Evolutionary conservation across 2,329 filamentous ascomycete genomes (phyloP).

Genomic region (Diaporthe sp.): DNA sequence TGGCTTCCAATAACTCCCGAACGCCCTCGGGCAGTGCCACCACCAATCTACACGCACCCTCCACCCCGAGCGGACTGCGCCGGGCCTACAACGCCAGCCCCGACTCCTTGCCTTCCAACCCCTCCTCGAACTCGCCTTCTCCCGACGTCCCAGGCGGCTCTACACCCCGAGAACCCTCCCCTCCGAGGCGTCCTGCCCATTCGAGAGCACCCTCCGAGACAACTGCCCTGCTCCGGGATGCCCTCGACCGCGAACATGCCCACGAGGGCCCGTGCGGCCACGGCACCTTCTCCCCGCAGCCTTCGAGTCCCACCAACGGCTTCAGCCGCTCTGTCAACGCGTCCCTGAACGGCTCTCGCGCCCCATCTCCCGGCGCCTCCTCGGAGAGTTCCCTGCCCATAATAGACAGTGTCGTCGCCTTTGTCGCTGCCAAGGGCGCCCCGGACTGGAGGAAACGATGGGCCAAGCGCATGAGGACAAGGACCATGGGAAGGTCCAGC

Average conservation of each 20-base stretch:
- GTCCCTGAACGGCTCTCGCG: slow-evolving; percentile 46
- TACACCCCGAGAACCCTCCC: not conserved
- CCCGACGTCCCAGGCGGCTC: not conserved
- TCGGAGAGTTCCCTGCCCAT: slow-evolving; percentile 42
- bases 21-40: slow-evolving; percentile 18
- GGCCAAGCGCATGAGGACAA: slow-evolving; percentile 64
- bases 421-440: slow-evolving; percentile 51
- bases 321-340: slow-evolving; percentile 44
- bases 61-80: slow-evolving; percentile 57
- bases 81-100: slow-evolving; percentile 50
- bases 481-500: slow-evolving; percentile 78
- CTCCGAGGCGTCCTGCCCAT: slow-evolving; percentile 15
- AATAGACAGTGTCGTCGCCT: slow-evolving; percentile 52
- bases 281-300: slow-evolving; percentile 80
- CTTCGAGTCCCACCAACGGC: slow-evolving; percentile 58
- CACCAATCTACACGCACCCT: slow-evolving; percentile 47
- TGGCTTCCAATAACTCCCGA: slow-evolving; percentile 28
- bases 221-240: slow-evolving; percentile 58
- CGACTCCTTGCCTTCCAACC: slow-evolving; percentile 27
- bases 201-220: slow-evolving; percentile 53
- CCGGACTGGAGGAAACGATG: slow-evolving; percentile 58
- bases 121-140: not conserved
- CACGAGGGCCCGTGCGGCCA: slow-evolving; percentile 71
- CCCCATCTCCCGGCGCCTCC: slow-evolving; percentile 45
- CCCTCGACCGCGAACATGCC: slow-evolving; percentile 48